Evolutionary conservation across 2,329 filamentous ascomycete genomes (phyloP).

Genomic region (Aspergillus clavatus): DNA sequence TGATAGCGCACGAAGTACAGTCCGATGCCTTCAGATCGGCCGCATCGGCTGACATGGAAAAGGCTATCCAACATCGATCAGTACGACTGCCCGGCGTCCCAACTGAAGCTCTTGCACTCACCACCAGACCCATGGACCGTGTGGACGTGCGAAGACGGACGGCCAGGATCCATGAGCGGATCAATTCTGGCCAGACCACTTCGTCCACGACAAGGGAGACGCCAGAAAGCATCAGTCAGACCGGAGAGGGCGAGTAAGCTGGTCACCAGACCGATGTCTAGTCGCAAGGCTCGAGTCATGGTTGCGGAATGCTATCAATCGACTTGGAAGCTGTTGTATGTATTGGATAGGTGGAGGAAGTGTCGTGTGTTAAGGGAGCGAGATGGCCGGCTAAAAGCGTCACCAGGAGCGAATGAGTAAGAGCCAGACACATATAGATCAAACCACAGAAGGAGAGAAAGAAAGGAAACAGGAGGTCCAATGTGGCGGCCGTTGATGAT

Average conservation of each 20-base stretch:
- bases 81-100: not conserved
- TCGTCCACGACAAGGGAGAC: constrained; percentile 74
- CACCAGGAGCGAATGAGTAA: constrained; percentile 12
- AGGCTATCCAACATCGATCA: constrained; percentile 48
- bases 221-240: constrained; percentile 69
- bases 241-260: constrained; percentile 27
- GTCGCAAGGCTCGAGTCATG: constrained; percentile 15
- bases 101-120: constrained; percentile 46
- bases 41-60: constrained; percentile 55
- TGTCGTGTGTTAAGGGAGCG: constrained; percentile 6
- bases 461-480: not conserved
- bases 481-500: not conserved
- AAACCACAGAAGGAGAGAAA: not conserved
- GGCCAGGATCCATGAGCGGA: constrained; percentile 63
- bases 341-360: too few relatives aligned
- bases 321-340: too few relatives aligned
- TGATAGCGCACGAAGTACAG: constrained; percentile 78
- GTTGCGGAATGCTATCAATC: constrained; percentile 12
- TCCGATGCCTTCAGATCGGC: constrained; percentile 55
- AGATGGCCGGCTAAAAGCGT: constrained; percentile 13
- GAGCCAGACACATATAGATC: not conserved
- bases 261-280: constrained; percentile 20
- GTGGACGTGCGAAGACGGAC: constrained; percentile 63
- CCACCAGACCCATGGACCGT: constrained; percentile 70
- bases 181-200: constrained; percentile 69